Base-by-base conservation (phyloP, 2,329 filamentous ascomycete genomes). In the Ophiocordyceps australis region DNA sequence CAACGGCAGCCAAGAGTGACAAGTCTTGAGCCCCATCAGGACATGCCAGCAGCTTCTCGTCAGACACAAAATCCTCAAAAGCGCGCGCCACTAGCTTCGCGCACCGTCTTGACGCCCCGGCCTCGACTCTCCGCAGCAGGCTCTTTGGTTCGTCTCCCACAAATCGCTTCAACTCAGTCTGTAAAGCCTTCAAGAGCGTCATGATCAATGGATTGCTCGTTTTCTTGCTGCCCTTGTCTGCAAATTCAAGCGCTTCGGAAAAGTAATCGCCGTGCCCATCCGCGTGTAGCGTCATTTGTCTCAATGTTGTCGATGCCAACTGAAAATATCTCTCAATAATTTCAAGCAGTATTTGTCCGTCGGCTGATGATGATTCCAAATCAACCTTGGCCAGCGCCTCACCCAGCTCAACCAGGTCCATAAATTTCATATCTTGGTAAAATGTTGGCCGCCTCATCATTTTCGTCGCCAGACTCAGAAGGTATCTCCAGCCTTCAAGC, bases 371-470 rank as follows among this genome's bases (percentile, higher is more conserved):
- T 5, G 36, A 29, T 22, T 42, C 40, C 17, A 35, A 35, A 11
- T 37, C 38, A 14, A 47, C 21, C 19, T 28, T 32, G 7, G 45
- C 44, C 30, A 51, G 34, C 6, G 40, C 39, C 20, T 51, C 40
- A 2, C 51, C 50, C 7, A 50, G 32, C 5, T 42, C 39, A 3
- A 47, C 38, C 5, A 54, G 41, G 27, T 53, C 40, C 1, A 38
- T 33, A 25, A 57, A 66, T 2, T 31, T 38, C 45, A 65, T 54
- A 1, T 41, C 47, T 33, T 59, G 46, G 34, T 66, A 62, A 29
- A 63, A 63, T 0, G 59, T 64, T 1, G 62, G 52, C n/a, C 52
- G 50, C 5, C 43, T 40, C 54, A 65, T 62, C 14, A 66, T 41
- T 35, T 61, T 66, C 3, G 52, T 40, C 33, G 57, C 52, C 24